These are phyloP conservation scores for Herpetomonas tarakana DNA, from an alignment of 208 protist genomes.

Conservation along the genomic window DNA sequence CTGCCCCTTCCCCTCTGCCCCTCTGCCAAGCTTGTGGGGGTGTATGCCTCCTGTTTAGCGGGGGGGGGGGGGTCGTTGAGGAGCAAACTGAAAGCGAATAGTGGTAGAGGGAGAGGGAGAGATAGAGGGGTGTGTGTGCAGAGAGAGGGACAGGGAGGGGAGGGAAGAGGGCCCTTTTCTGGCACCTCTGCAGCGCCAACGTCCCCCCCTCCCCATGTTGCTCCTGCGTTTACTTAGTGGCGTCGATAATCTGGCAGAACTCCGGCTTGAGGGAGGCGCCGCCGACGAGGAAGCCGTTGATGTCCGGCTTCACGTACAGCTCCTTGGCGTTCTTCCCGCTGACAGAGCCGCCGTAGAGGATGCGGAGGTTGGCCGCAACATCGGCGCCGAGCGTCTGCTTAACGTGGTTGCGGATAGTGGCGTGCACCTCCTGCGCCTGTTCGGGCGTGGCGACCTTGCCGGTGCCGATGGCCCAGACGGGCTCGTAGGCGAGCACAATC, in stretches of 20 bases:
- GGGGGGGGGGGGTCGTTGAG: too few relatives aligned
- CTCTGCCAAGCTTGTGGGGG: too few relatives aligned
- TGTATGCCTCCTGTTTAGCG: too few relatives aligned
- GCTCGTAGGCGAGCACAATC: slow-evolving; percentile 99
- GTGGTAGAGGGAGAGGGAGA: too few relatives aligned
- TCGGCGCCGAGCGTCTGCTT: slow-evolving; percentile 76
- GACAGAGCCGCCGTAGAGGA: slow-evolving; percentile 99
- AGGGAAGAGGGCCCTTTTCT: not conserved
- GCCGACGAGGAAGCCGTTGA: slow-evolving; percentile 99
- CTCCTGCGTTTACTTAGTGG: slow-evolving; percentile 36
- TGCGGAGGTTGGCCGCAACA: slow-evolving; percentile 89
- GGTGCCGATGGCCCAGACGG: slow-evolving; percentile 99
- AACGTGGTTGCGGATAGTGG: slow-evolving; percentile 90
- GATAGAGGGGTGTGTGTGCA: too few relatives aligned
- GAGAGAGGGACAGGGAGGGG: not conserved
- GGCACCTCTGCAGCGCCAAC: too few relatives aligned
- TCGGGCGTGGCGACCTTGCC: slow-evolving; percentile 95
- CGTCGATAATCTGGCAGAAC: slow-evolving; percentile 95
- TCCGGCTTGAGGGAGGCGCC: slow-evolving; percentile 97
- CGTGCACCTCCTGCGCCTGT: slow-evolving; percentile 95
- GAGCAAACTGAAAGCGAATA: too few relatives aligned
- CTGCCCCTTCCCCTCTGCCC: too few relatives aligned
- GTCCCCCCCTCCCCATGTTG: too few relatives aligned
- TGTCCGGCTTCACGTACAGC: slow-evolving; percentile 90
- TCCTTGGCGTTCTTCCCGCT: slow-evolving; percentile 87